Conservation (phyloP, 768 basidiomycete genomes). For the Tricholoma saponaceum region DNA sequence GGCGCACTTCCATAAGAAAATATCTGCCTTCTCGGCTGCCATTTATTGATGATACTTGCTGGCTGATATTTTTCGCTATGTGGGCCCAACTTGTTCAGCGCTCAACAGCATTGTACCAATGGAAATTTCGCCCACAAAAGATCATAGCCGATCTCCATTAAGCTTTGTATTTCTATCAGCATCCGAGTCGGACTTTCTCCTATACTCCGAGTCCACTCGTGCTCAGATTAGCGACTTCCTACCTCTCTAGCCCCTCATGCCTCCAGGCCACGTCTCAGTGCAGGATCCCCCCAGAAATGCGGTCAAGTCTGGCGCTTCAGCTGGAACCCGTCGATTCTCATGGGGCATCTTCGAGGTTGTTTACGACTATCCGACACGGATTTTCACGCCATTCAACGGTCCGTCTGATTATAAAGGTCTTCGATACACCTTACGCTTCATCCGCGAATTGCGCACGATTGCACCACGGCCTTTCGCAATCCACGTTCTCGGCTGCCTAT, state of each 20-base stretch:
- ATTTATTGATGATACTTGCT: no score
- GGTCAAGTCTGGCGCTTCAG: not conserved
- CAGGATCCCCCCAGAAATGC: not conserved
- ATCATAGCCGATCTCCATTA: not conserved
- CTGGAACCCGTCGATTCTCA: slow-evolving; percentile 11
- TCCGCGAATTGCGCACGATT: slow-evolving; percentile 20
- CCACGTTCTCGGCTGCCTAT: slow-evolving; percentile 25
- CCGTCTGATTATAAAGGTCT: not conserved
- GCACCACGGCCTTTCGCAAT: slow-evolving; percentile 16
- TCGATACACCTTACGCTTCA: slow-evolving; percentile 16
- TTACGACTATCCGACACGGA: slow-evolving; percentile 16
- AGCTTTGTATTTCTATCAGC: not conserved
- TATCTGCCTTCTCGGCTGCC: no score
- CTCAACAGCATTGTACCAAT: no score
- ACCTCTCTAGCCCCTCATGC: not conserved
- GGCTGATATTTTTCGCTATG: no score
- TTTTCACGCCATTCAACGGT: slow-evolving; percentile 3
- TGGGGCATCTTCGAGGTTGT: slow-evolving; percentile 36
- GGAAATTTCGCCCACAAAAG: no score
- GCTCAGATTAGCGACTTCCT: not conserved
- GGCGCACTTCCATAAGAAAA: no score
- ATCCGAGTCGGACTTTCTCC: no score
- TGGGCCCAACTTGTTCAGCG: no score
- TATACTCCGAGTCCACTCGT: no score
- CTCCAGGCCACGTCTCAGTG: not conserved